These are phyloP conservation scores for Dioszegia crocea DNA, from an alignment of 768 basidiomycete genomes.

Conservation along the genomic window DNA sequence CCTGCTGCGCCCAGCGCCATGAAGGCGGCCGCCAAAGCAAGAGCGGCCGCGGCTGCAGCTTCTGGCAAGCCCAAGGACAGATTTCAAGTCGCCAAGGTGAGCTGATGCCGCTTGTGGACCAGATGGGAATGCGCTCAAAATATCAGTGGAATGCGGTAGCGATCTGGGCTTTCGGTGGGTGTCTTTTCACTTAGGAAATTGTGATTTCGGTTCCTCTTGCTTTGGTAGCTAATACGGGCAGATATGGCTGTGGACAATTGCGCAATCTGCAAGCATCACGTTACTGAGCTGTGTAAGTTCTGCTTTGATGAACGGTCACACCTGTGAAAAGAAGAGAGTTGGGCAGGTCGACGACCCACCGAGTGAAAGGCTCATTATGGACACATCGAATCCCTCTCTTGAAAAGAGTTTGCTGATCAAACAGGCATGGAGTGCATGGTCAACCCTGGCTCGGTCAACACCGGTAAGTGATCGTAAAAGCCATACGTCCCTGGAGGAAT, in stretches of 20 bases:
- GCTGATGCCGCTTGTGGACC: not conserved
- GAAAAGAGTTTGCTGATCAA: not conserved
- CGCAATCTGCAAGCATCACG: slow-evolving; percentile 98
- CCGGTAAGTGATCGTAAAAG: slow-evolving; percentile 53
- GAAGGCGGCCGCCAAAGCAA: too few species aligned
- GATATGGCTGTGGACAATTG: slow-evolving; percentile 99
- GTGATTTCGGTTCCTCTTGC: not conserved
- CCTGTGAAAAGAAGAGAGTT: too few species aligned
- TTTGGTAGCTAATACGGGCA: slow-evolving; percentile 49
- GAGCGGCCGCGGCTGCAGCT: too few species aligned
- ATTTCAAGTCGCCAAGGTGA: slow-evolving; percentile 92
- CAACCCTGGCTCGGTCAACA: slow-evolving; percentile 93
- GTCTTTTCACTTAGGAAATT: not conserved
- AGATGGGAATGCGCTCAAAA: not conserved
- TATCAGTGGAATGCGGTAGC: slow-evolving; percentile 95
- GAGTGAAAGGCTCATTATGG: too few species aligned
- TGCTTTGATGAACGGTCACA: not conserved
- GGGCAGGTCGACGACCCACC: too few species aligned
- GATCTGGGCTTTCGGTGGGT: slow-evolving; percentile 94
- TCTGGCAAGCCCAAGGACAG: slow-evolving; percentile 53
- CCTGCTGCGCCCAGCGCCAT: too few species aligned
- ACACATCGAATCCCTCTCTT: not conserved
- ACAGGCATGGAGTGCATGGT: slow-evolving; percentile 99
- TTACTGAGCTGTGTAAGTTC: slow-evolving; percentile 94
- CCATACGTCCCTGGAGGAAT: not conserved